Conservation (phyloP, 2,329 filamentous ascomycete species). For the Diaporthe vexans region DNA sequence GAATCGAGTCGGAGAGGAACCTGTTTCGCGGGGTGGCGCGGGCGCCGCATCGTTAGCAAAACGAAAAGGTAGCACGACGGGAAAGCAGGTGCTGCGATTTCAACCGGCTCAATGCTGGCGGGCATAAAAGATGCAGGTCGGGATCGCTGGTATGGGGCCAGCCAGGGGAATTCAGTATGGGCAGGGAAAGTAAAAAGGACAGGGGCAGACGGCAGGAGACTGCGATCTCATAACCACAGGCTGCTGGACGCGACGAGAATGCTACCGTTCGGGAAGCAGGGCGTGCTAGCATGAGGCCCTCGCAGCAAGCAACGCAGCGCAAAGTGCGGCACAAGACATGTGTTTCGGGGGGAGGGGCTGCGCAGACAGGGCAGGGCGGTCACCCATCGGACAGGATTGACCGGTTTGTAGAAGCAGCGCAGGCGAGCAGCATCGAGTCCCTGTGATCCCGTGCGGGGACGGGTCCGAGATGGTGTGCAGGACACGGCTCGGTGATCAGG, state of each 20-base stretch:
- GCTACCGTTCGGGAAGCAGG: neutral
- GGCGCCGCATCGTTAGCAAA: constrained; percentile 16
- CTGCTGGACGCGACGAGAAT: constrained; percentile 46
- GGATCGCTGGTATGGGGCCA: neutral
- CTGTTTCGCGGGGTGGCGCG: constrained; percentile 52
- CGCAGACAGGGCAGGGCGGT: neutral
- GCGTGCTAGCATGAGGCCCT: constrained; percentile 37
- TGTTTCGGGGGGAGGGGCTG: constrained; percentile 17
- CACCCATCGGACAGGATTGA: constrained; percentile 14
- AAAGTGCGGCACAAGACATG: constrained; percentile 46
- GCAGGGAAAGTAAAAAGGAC: constrained; percentile 14
- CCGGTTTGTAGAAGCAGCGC: constrained; percentile 35
- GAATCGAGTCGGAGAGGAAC: constrained; percentile 71
- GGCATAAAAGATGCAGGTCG: neutral
- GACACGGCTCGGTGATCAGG: constrained; percentile 31
- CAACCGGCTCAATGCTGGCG: neutral
- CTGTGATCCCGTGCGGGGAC: constrained; percentile 31
- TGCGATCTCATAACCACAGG: constrained; percentile 42
- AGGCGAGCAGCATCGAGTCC: constrained; percentile 28
- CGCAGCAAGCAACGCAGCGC: constrained; percentile 39
- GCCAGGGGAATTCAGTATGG: constrained; percentile 21
- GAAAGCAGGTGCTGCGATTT: neutral
- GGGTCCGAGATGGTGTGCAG: constrained; percentile 38
- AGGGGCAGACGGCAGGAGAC: constrained; percentile 21
- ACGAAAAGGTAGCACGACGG: constrained; percentile 2